Evolutionary conservation across 2,329 filamentous ascomycete genomes (phyloP), one percentile per base, ranked within the genome.

Genomic region (Diaporthe destruens): DNA sequence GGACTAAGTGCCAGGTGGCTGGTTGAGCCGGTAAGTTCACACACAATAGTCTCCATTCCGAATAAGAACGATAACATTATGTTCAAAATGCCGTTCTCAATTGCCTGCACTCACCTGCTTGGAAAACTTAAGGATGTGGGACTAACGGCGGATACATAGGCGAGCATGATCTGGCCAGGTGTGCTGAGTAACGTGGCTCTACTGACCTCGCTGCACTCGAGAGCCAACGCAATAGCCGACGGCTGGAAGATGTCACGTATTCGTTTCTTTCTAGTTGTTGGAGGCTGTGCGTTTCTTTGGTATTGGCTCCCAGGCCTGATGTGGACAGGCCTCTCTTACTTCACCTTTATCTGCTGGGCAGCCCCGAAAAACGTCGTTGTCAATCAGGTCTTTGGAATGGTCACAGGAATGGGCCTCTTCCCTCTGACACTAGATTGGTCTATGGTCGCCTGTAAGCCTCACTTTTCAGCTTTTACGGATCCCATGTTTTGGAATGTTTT

Each of bases 361-460:
- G 87, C 86, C 12, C 91, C 91, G 2, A 84, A 90, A 44, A 91
- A 88, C 74, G 82, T 89, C 2, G 80, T 89, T 18, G 81, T 92
- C 72, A 93, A 93, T 78, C 90, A 92, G 77, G 77, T 93, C 8
- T 92, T 92, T 72, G 91, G 91, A 4, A 89, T 89, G 7, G 85
- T 85, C 70, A 87, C 87, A 7, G 90, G 91, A 0, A 81, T 92
- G 6, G 89, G 88, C 0, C 81, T 93, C 16, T 83, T 92, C 34
- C 90, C 90, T 14, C 85, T 92, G 18, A 91, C 90, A 0, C 89
- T 93, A 72, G 91, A 93, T 80, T 93, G 91, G 91, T 87, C 86
- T 65, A 70, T 74, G 71, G 57, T 74, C 8, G 80, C 82, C 0
- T 84, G 29, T 29, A 29, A 29, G 29, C 29, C 2, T 29, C 29